These are phyloP conservation scores for Choricystis sp. DNA, from an alignment of 139 green algal genomes.

Conservation along the genomic window DNA sequence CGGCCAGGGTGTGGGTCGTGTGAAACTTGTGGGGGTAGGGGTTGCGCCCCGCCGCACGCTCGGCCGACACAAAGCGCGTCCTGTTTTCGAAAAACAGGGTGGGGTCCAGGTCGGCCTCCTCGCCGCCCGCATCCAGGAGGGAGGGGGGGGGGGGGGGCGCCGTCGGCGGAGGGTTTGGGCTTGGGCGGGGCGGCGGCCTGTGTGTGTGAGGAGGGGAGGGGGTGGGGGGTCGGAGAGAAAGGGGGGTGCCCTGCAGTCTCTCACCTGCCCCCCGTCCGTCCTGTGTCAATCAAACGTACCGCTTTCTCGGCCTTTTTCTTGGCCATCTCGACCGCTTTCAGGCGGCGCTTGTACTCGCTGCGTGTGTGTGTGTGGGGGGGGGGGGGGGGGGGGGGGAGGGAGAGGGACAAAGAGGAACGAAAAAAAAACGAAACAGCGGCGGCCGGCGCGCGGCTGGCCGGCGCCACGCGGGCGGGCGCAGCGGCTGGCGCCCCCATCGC, in stretches of 20 bases:
- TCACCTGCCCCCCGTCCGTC: neutral
- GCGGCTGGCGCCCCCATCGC: too few relatives aligned
- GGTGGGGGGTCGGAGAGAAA: neutral
- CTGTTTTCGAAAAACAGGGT: slow-evolving; percentile 72
- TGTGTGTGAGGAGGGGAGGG: neutral
- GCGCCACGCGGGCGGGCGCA: too few relatives aligned
- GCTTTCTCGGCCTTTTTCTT: slow-evolving; percentile 71
- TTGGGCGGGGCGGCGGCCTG: neutral
- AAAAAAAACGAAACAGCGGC: neutral
- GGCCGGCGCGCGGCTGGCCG: too few relatives aligned
- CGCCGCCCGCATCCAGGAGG: slow-evolving; percentile 48
- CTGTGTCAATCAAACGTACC: slow-evolving; percentile 14
- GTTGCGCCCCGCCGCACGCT: slow-evolving; percentile 68
- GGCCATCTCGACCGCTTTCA: slow-evolving; percentile 56
- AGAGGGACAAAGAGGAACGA: neutral
- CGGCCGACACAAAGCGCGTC: slow-evolving; percentile 40
- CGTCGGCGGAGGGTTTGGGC: neutral
- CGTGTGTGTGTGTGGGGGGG: slow-evolving; percentile 1
- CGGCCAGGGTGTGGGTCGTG: slow-evolving; percentile 26
- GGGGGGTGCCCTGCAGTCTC: neutral
- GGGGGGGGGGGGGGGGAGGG: neutral
- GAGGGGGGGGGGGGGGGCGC: slow-evolving; percentile 1
- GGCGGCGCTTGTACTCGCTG: slow-evolving; percentile 81
- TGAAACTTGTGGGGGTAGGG: slow-evolving; percentile 99
- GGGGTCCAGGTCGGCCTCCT: slow-evolving; percentile 58